These are phyloP conservation scores for Cinnamomum micranthum DNA, from an alignment of 164 flowering plant species.

Conservation along the genomic window DNA sequence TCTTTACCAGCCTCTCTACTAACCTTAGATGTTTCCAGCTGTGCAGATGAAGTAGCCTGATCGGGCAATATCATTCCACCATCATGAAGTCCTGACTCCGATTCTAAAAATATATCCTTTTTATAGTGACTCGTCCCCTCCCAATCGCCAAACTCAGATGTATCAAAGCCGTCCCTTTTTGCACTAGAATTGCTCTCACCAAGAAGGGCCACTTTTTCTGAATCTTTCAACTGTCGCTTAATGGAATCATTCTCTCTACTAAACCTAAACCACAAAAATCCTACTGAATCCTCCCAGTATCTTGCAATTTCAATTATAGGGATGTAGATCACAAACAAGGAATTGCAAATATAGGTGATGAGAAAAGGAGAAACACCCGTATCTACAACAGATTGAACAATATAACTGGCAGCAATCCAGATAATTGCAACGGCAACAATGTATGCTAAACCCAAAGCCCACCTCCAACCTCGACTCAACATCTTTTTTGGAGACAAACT, in stretches of 20 bases:
- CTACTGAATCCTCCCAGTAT: slow-evolving; percentile 61
- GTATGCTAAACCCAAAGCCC: slow-evolving; percentile 74
- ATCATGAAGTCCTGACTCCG: slow-evolving; percentile 13
- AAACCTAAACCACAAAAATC: slow-evolving; percentile 44
- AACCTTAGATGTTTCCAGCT: slow-evolving; percentile 2
- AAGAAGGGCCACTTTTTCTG: slow-evolving; percentile 69
- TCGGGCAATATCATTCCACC: slow-evolving; percentile 15
- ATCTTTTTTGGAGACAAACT: slow-evolving; percentile 16
- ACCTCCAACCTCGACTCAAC: slow-evolving; percentile 52
- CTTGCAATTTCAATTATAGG: slow-evolving; percentile 77
- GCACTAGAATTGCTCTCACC: slow-evolving; percentile 21
- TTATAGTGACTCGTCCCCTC: slow-evolving; percentile 16
- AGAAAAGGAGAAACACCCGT: slow-evolving; percentile 89
- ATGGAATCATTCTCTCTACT: slow-evolving; percentile 11
- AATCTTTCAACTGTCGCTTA: slow-evolving; percentile 27
- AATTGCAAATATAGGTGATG: slow-evolving; percentile 91
- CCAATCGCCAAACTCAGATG: slow-evolving; percentile 15
- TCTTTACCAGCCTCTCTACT: slow-evolving; percentile 19
- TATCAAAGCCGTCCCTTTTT: slow-evolving; percentile 13
- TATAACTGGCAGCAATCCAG: slow-evolving; percentile 91
- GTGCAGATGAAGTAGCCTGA: slow-evolving; percentile 7
- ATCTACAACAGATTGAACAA: slow-evolving; percentile 90
- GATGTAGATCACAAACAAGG: slow-evolving; percentile 68
- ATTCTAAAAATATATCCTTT: slow-evolving; percentile 5
- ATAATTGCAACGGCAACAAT: slow-evolving; percentile 71